phyloP scores from a whole-genome alignment of 805 yeast species.

The Metschnikowia koreensis region DNA sequence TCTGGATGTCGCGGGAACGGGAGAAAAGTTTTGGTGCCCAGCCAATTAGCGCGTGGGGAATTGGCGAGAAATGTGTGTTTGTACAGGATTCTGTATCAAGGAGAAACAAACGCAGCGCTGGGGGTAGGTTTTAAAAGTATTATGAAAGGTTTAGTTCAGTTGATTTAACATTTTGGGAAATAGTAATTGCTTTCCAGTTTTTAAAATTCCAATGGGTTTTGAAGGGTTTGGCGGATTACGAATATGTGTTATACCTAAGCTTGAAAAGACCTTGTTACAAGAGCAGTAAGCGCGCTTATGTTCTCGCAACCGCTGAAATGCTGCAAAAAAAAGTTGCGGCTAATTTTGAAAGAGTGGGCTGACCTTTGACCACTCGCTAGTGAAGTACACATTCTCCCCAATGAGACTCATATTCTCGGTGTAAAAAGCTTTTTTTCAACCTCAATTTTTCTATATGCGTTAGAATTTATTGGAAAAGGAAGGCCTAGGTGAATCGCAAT shows the following conservation, averaged over 20 bases:
- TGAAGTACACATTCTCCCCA: too few relatives aligned
- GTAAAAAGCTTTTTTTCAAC: too few relatives aligned
- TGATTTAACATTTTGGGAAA: not conserved
- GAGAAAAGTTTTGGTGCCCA: conserved; percentile 4
- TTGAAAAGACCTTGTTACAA: not conserved
- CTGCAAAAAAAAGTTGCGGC: not conserved
- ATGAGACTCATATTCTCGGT: too few relatives aligned
- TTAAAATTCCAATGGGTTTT: too few relatives aligned
- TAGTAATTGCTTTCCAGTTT: too few relatives aligned
- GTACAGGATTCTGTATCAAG: conserved; percentile 12
- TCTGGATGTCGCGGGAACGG: not conserved
- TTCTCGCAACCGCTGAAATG: not conserved
- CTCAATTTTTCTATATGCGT: too few relatives aligned
- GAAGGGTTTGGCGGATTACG: too few relatives aligned
- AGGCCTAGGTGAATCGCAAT: too few relatives aligned
- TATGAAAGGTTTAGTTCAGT: not conserved
- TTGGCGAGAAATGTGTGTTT: conserved; percentile 7
- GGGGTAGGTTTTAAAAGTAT: not conserved
- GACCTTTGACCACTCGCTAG: too few relatives aligned
- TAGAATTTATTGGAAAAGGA: too few relatives aligned
- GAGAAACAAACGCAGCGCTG: not conserved
- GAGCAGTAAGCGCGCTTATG: not conserved
- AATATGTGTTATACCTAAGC: too few relatives aligned
- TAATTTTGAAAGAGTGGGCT: too few relatives aligned
- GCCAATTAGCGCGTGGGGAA: conserved; percentile 23